These are phyloP conservation scores for Rhamnella rubrinervis DNA, from an alignment of 331 rosid species.

Conservation along the genomic window DNA sequence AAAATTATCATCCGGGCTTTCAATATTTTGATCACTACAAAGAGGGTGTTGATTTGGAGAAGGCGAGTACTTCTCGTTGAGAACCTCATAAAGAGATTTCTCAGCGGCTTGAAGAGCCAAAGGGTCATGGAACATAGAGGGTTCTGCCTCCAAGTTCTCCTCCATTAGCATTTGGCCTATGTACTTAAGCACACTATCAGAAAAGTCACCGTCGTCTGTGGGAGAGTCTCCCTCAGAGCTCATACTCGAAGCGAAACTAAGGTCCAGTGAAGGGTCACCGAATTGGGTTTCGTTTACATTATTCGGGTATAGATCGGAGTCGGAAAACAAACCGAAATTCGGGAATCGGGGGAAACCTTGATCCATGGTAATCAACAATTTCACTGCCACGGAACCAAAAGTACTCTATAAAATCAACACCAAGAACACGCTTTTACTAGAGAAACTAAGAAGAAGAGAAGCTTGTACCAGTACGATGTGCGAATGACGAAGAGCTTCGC, in stretches of 20 bases:
- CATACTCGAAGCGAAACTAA: not conserved
- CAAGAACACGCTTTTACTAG: not conserved
- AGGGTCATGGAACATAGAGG: conserved; percentile 70
- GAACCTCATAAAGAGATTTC: conserved; percentile 56
- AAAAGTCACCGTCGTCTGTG: conserved; percentile 42
- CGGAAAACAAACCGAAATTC: conserved; percentile 16
- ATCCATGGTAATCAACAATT: conserved; percentile 34
- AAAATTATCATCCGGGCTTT: conserved; percentile 33
- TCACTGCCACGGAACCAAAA: not conserved
- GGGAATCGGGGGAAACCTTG: conserved; percentile 1
- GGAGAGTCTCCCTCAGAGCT: conserved; percentile 31
- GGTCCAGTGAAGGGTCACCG: not conserved
- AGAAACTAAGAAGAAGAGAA: not conserved
- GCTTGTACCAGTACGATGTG: not conserved
- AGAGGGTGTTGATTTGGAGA: conserved; percentile 27
- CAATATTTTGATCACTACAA: conserved; percentile 23
- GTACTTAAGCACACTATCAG: conserved; percentile 43
- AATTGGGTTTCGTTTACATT: conserved; percentile 1
- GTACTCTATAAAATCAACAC: not conserved
- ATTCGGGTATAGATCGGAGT: conserved; percentile 21
- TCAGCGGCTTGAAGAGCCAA: conserved; percentile 54
- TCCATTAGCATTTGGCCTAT: conserved; percentile 70
- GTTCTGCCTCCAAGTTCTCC: conserved; percentile 56
- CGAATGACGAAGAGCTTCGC: not conserved
- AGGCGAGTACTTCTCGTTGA: conserved; percentile 50